A percentile compares a stretch with the other conserved stretches of the same genome.
phyloP scores from a whole-genome alignment of 768 basidiomycete species.

The Xerocomus potaroensis region DNA sequence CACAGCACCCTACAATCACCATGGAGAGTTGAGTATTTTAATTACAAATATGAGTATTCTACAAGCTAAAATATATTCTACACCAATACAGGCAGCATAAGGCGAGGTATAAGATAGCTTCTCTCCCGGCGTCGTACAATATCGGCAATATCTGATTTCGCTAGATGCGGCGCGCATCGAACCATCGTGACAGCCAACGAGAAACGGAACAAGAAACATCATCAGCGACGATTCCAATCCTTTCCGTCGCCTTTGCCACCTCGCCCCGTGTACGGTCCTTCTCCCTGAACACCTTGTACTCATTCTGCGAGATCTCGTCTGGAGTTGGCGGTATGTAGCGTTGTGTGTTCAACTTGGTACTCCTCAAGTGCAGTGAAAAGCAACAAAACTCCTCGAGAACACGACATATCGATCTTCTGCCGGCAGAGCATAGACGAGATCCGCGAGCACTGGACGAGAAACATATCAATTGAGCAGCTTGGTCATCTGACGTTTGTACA shows the following conservation, averaged over 20 bases:
- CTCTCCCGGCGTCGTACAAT: constrained; percentile 72
- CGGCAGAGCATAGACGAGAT: constrained; percentile 66
- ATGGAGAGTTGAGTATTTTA: no score
- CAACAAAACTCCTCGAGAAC: constrained; percentile 72
- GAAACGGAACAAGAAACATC: no score
- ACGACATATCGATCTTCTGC: constrained; percentile 73
- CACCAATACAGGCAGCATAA: no score
- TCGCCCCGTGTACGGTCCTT: constrained; percentile 44
- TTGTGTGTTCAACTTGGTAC: constrained; percentile 48
- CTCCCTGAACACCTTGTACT: constrained; percentile 33
- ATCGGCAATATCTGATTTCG: constrained; percentile 59
- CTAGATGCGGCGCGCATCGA: no score
- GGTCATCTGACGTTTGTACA: not conserved
- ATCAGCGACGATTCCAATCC: constrained; percentile 50
- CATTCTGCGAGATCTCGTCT: constrained; percentile 27
- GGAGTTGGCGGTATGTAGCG: constrained; percentile 36
- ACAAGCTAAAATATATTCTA: no score
- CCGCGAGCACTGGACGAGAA: constrained; percentile 50
- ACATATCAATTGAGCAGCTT: not conserved
- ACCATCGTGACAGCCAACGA: no score
- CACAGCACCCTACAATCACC: no score
- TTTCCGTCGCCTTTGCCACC: constrained; percentile 50
- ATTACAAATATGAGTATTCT: no score
- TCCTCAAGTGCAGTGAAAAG: constrained; percentile 68
- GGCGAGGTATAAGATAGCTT: no score